These are phyloP conservation scores for Tylopilus vinaceipallidus DNA, from an alignment of 768 basidiomycete species.

Conservation along the genomic window DNA sequence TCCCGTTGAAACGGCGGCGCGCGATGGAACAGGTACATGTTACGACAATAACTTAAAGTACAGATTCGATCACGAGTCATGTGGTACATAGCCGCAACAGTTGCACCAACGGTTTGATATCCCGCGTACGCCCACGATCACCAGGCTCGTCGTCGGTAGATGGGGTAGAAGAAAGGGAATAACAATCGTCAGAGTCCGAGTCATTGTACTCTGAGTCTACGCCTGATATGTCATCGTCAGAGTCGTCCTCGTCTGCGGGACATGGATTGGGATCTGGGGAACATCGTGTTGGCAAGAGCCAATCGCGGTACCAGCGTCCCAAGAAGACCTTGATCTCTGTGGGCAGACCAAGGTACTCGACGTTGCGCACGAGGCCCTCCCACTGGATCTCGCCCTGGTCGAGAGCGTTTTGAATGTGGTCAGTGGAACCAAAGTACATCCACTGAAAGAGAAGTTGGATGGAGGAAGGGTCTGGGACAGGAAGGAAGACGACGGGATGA, in stretches of 20 bases:
- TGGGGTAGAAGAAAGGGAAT: conserved; percentile 32
- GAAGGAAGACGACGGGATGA: conserved; percentile 70
- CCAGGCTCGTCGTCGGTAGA: conserved; percentile 38
- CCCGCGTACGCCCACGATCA: conserved; percentile 40
- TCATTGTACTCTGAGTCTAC: conserved; percentile 25
- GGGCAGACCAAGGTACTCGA: conserved; percentile 80
- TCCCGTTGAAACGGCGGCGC: too few relatives aligned
- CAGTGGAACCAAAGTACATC: conserved; percentile 77
- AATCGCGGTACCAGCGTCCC: conserved; percentile 69
- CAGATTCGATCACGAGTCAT: too few relatives aligned
- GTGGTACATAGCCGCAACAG: conserved; percentile 18
- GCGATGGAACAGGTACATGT: too few relatives aligned
- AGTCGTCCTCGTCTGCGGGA: conserved; percentile 31
- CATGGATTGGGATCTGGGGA: conserved; percentile 25
- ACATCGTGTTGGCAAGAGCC: conserved; percentile 43
- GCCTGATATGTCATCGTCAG: conserved; percentile 39
- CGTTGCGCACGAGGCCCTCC: conserved; percentile 87
- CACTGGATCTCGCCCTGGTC: conserved; percentile 67
- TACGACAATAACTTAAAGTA: too few relatives aligned
- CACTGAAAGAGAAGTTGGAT: conserved; percentile 74
- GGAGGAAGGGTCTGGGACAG: conserved; percentile 70
- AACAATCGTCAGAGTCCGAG: conserved; percentile 18
- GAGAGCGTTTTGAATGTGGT: conserved; percentile 65
- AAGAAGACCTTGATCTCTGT: conserved; percentile 76
- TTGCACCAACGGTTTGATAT: conserved; percentile 39